Evolutionary conservation across 306 rosid genomes (phyloP), one percentile per base, ranked within the genome.

Genomic region (Pyrus bretschneideri): DNA sequence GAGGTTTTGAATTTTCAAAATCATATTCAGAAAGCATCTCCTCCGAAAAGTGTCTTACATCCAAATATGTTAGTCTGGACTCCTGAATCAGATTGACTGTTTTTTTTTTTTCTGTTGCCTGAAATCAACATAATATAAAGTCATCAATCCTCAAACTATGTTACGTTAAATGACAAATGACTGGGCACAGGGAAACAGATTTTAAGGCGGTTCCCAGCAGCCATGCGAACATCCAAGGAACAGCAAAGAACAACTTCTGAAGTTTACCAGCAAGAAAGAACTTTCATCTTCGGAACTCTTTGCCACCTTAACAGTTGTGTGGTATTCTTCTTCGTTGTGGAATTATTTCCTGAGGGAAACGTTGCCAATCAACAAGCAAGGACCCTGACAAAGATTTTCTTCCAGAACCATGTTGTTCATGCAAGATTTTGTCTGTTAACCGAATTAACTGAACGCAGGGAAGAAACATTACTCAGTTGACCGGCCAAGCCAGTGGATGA

Each of bases 341-440:
- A 91, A 87, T 72, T 91, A 96, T 87, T 84, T 91, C 61, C 91
- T 84, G 55, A 90, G 94, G 69, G 98, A 87, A 70, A 84, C 80
- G 42, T 88, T 89, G 67, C 84, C 84, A 49, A 84, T 91, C 94
- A 12, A 69, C 38, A 75, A 83, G 80, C 45, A 87, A 71, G 77
- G 92, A 83, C 59, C 90, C 96, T 5, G 98, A 93, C 76, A 91
- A 79, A 73, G 98, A 93, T 84, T 85, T 90, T 85, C 98, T 86
- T 77, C 97, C 98, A 67, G 96, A 93, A 74, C 98, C 93, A 81
- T 90, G 85, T 13, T 78, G 96, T 55, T 90, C 97, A 88, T 67
- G 90, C 94, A 75, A 90, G 81, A 88, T 90, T 91, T 88, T 87
- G 90, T 85, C 90, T 82, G 73, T 83, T 86, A 78, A 82, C 89